Base-by-base conservation (phyloP, 805 yeast genomes). In the Metschnikowia bowlesiae region DNA sequence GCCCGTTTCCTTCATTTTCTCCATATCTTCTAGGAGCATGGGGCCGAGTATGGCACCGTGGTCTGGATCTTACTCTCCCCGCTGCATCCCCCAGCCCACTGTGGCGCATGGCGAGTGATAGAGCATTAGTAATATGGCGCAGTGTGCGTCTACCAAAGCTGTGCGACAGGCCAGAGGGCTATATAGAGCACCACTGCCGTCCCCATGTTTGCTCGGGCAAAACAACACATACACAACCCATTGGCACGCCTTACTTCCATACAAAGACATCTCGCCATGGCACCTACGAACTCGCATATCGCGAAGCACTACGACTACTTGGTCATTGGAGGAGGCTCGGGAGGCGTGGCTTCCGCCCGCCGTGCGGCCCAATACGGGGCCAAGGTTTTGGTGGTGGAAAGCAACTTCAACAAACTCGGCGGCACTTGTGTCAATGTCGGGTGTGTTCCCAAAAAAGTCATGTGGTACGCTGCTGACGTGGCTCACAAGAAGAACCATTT, bases 391-490 rank as follows among this genome's bases (percentile, higher is more conserved):
- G 64, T 94, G 18, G 77, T 94, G 48, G 99, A 94, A 69, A 82
- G 88, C 38, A 81, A 82, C 47, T 84, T 76, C 56, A 58, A 69
- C 47, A 69, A 68, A 60, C 79, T 94, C 70, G 99, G 99, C 52
- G 99, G 99, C 30, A 94, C 99, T 39, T 94, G 99, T 79, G 99
- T 94, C 54, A 94, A 94, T 67, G 98, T 92, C 40, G 99, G 99
- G 18, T 94, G 99, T 78, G 99, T 94, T 44, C 99, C 99, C 44
- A 94, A 94, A 77, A 94, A 94, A 68, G 89, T 94, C 42, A 91
- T 94, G 97, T 94, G 99, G 99, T 85, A 91, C 61, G 97, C 97
- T 9, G 84, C 94, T 31, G 97, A 91, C 61, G 70, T 89, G 67
- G 97, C 97, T 16, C 79, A 80, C 55, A 84, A 83, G 63, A 73